A percentile compares a stretch with the other conserved stretches of the same genome.
phyloP scores from a whole-genome alignment of 2,329 filamentous ascomycete genomes.

The Claviceps pazoutovae region DNA sequence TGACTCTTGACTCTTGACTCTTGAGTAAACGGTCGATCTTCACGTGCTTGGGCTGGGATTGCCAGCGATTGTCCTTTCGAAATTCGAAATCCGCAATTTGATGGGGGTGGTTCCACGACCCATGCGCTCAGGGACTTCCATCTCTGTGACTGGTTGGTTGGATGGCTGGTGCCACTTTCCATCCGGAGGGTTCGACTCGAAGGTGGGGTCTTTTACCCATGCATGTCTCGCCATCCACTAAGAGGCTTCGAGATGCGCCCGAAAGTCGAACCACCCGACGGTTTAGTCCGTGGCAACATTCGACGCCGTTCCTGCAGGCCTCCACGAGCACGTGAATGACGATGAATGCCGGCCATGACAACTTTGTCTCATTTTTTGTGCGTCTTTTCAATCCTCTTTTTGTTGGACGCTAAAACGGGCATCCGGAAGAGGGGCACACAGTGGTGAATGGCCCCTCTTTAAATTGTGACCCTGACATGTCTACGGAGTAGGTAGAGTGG shows the following conservation, averaged over 20 bases:
- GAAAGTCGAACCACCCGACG: constrained; percentile 1
- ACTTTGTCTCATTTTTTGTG: too few relatives aligned
- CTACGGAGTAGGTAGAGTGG: too few relatives aligned
- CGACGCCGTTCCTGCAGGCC: not conserved
- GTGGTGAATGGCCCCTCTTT: too few relatives aligned
- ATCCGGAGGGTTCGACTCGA: not conserved
- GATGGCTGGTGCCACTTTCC: not conserved
- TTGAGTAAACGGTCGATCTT: not conserved
- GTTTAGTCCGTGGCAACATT: not conserved
- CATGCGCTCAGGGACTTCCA: too few relatives aligned
- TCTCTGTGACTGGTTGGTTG: not conserved
- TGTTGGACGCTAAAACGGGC: too few relatives aligned
- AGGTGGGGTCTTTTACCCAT: not conserved
- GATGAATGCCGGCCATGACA: not conserved
- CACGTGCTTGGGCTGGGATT: not conserved
- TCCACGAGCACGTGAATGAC: not conserved
- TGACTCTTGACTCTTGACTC: not conserved
- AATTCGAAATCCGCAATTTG: not conserved
- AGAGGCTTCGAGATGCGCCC: not conserved
- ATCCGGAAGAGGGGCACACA: too few relatives aligned
- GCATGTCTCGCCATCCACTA: not conserved
- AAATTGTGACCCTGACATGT: too few relatives aligned
- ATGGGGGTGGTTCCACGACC: not conserved
- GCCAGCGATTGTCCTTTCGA: not conserved
- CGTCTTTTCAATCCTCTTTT: too few relatives aligned